Percentiles rank a stretch among this genome's conserved stretches.
These are phyloP conservation scores for Heimioporus sp. DNA, from an alignment of 768 basidiomycete species.

Conservation along the genomic window DNA sequence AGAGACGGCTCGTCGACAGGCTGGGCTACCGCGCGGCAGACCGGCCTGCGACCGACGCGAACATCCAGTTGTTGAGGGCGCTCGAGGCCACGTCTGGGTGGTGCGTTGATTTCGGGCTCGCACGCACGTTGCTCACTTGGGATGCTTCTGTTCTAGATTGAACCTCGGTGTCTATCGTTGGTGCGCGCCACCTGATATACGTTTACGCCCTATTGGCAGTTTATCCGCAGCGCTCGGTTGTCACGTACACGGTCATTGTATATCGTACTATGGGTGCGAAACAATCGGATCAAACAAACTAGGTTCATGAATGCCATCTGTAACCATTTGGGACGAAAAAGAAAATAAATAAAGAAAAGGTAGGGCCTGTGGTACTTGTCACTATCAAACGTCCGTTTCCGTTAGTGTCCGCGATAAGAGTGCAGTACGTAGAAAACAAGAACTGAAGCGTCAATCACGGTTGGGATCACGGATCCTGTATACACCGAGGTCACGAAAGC, in stretches of 20 bases:
- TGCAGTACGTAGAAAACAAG: constrained; percentile 1
- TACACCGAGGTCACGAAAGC: neutral
- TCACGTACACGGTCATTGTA: neutral
- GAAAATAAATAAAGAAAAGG: too few relatives aligned
- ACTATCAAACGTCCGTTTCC: constrained; percentile 6
- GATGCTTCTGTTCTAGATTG: too few relatives aligned
- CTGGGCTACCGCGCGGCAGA: constrained; percentile 26
- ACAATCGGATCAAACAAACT: neutral
- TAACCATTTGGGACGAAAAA: neutral
- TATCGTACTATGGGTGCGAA: neutral
- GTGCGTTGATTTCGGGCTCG: neutral
- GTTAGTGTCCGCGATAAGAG: neutral
- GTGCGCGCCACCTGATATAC: too few relatives aligned
- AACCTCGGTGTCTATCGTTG: too few relatives aligned
- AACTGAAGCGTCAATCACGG: neutral
- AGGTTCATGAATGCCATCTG: neutral
- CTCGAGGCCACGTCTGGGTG: constrained; percentile 12
- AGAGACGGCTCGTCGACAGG: constrained; percentile 19
- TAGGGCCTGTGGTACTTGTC: neutral
- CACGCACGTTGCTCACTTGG: too few relatives aligned
- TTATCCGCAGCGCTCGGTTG: neutral
- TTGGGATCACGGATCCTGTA: neutral
- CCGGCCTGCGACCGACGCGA: constrained; percentile 20
- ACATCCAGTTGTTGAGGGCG: constrained; percentile 15
- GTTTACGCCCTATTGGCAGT: too few relatives aligned